Conservation (phyloP, 2,329 filamentous ascomycete genomes). For the Hypoxylon sp. region DNA sequence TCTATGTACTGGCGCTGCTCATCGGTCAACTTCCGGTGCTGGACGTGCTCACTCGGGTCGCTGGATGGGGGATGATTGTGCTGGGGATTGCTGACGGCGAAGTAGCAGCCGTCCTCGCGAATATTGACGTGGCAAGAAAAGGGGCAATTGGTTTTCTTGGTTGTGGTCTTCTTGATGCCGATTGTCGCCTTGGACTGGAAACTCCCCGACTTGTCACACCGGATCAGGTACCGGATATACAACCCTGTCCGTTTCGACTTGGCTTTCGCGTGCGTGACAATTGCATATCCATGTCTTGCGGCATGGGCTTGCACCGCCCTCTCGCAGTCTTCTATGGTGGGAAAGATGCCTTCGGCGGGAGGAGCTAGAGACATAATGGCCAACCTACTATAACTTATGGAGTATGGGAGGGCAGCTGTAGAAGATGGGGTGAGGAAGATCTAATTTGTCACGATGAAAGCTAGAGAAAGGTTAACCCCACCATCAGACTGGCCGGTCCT, state of each 20-base stretch:
- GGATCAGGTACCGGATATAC: slow-evolving; percentile 41
- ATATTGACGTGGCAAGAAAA: slow-evolving; percentile 40
- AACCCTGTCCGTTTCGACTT: slow-evolving; percentile 40
- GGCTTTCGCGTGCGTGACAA: slow-evolving; percentile 40
- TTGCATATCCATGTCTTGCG: slow-evolving; percentile 40
- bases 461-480: too few species aligned
- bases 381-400: too few species aligned
- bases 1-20: slow-evolving; percentile 41
- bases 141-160: slow-evolving; percentile 43
- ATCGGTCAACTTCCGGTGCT: slow-evolving; percentile 42
- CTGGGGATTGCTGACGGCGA: slow-evolving; percentile 37
- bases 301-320: slow-evolving; percentile 39
- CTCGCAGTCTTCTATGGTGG: slow-evolving; percentile 40
- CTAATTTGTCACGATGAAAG: too few species aligned
- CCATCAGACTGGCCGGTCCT: slow-evolving; percentile 18
- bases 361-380: slow-evolving; percentile 42
- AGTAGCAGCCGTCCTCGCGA: slow-evolving; percentile 39
- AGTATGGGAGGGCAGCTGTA: slow-evolving; percentile 34
- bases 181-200: slow-evolving; percentile 40
- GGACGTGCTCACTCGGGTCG: slow-evolving; percentile 37
- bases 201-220: slow-evolving; percentile 41
- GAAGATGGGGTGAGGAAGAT: slow-evolving; percentile 29
- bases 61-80: slow-evolving; percentile 42
- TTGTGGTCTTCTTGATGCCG: slow-evolving; percentile 37
- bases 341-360: slow-evolving; percentile 37